Conservation (phyloP, 2,329 filamentous ascomycete species). For the Aureobasidium mangrovei region DNA sequence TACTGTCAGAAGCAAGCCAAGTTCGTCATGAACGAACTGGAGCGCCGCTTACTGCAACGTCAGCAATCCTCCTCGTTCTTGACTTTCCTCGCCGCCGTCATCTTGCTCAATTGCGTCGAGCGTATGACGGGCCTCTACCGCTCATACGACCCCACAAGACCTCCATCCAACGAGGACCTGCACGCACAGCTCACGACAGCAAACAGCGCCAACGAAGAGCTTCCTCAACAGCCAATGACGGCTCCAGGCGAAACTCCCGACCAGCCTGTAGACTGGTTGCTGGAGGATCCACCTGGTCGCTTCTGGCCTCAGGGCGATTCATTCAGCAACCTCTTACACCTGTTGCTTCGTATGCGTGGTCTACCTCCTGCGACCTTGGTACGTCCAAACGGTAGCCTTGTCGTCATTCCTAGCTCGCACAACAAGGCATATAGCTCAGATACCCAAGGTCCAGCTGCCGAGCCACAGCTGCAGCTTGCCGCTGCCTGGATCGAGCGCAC, state of each 20-base stretch:
- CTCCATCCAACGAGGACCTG: neutral
- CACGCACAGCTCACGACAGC: conserved; percentile 1
- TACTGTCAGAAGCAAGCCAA: conserved; percentile 45
- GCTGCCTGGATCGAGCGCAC: conserved; percentile 10
- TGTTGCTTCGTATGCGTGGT: conserved; percentile 49
- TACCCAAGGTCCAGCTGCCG: neutral
- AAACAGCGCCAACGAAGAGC: neutral
- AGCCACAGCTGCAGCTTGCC: conserved; percentile 8
- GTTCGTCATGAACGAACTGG: conserved; percentile 50
- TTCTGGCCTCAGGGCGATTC: conserved; percentile 48
- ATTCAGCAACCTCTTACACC: conserved; percentile 50
- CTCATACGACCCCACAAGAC: conserved; percentile 16
- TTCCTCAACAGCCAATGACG: neutral
- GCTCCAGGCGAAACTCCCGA: conserved; percentile 2
- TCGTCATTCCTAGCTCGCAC: conserved; percentile 15
- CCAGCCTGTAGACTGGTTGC: conserved; percentile 37
- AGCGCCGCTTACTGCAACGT: conserved; percentile 50
- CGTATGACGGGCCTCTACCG: conserved; percentile 50
- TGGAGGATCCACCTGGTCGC: conserved; percentile 43
- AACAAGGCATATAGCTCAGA: conserved; percentile 11
- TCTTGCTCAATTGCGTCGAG: conserved; percentile 51
- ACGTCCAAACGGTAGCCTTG: conserved; percentile 28
- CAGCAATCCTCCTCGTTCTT: conserved; percentile 49
- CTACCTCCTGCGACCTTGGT: conserved; percentile 34
- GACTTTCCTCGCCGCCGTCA: conserved; percentile 51